phyloP scores from a whole-genome alignment of 257 asterid species.

The Primulina tabacum region DNA sequence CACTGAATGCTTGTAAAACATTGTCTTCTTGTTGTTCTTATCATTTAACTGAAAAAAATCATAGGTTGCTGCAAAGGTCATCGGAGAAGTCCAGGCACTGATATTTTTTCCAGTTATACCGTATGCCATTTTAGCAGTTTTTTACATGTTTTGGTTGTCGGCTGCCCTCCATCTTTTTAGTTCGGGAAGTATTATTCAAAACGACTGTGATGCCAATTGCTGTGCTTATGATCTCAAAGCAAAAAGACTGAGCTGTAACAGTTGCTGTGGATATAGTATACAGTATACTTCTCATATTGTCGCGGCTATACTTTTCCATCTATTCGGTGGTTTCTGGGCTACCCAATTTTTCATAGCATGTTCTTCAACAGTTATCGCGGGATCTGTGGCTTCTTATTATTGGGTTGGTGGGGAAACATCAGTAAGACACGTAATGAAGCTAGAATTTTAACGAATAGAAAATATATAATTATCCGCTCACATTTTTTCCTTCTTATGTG shows the following conservation, averaged over 20 bases:
- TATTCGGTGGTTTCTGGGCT: constrained; percentile 94
- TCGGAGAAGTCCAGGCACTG: constrained; percentile 92
- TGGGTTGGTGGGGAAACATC: constrained; percentile 89
- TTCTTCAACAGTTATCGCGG: constrained; percentile 87
- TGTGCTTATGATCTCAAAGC: constrained; percentile 92
- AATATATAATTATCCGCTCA: background rate
- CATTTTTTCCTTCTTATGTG: constrained; percentile 22
- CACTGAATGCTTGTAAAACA: background rate
- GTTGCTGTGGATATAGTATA: constrained; percentile 87
- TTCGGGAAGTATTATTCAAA: constrained; percentile 75
- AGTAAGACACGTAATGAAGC: constrained; percentile 41
- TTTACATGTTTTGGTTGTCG: constrained; percentile 91
- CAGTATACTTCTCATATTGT: constrained; percentile 72
- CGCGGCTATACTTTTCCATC: constrained; percentile 85
- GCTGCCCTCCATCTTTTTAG: constrained; percentile 93
- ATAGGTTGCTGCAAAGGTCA: constrained; percentile 99
- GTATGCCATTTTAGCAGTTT: constrained; percentile 65
- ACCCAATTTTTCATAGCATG: constrained; percentile 75
- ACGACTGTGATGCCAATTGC: constrained; percentile 77
- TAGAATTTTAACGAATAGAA: background rate
- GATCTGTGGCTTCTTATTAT: constrained; percentile 94
- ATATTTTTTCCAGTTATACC: constrained; percentile 87
- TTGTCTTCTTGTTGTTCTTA: constrained; percentile 8
- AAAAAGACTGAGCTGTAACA: constrained; percentile 70
- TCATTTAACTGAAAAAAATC: constrained; percentile 17